Percentiles rank a stretch among this genome's conserved stretches.
Evolutionary conservation across 2,329 filamentous ascomycete genomes (phyloP).

Genomic region (Chlorencoelia australis): DNA sequence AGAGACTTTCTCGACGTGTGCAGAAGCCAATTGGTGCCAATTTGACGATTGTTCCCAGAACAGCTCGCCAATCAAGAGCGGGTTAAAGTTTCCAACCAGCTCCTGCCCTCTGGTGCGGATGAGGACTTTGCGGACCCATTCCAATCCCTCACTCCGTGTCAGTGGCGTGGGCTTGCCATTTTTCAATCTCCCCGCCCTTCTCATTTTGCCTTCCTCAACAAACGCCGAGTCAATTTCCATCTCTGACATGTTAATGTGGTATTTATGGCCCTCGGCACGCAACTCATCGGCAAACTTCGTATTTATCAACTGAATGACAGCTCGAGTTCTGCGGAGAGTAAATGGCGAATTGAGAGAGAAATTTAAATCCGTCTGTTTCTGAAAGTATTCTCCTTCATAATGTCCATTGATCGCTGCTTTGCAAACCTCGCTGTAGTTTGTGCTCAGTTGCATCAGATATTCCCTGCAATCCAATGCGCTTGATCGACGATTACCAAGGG

Average conservation of each 20-base stretch:
- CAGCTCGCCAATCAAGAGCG: slow-evolving; percentile 30
- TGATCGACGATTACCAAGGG: slow-evolving; percentile 13
- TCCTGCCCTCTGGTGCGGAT: slow-evolving; percentile 25
- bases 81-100: slow-evolving; percentile 31
- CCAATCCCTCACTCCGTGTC: slow-evolving; percentile 15
- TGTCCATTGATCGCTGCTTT: slow-evolving; percentile 25
- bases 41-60: slow-evolving; percentile 31
- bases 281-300: slow-evolving; percentile 19
- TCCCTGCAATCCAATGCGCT: slow-evolving; percentile 13
- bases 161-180: slow-evolving; percentile 14
- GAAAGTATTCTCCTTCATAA: slow-evolving; percentile 27
- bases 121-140: slow-evolving; percentile 18
- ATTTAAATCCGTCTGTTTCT: not conserved
- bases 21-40: slow-evolving; percentile 26
- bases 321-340: slow-evolving; percentile 20
- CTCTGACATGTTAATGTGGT: slow-evolving; percentile 15
- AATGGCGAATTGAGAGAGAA: slow-evolving; percentile 13
- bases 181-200: not conserved
- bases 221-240: slow-evolving; percentile 1
- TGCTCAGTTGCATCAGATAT: slow-evolving; percentile 23
- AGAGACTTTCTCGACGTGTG: slow-evolving; percentile 15
- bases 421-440: slow-evolving; percentile 23
- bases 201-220: not conserved
- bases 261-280: slow-evolving; percentile 24
- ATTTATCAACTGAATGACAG: slow-evolving; percentile 25